Evolutionary conservation across 257 asterid genomes (phyloP), one percentile per base, ranked within the genome.

Genomic region (Solanum bulbocastanum): DNA sequence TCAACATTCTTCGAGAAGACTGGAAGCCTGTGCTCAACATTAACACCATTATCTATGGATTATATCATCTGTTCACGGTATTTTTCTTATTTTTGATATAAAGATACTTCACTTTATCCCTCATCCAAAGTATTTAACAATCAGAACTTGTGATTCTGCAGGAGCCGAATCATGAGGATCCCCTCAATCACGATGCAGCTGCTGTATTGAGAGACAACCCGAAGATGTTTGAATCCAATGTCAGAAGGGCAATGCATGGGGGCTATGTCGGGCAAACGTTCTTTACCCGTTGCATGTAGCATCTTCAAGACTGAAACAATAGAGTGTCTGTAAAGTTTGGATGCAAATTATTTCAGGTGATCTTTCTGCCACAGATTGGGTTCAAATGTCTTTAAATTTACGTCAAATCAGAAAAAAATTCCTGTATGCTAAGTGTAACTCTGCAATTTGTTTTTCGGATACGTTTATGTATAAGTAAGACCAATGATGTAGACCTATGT

Each of bases 131-230:
- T 79, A 36, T 71, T 79, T 86, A 88, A 62, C 94, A 42, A 91
- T 62, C 30, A 52, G 30, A 56, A 83, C 60, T 75, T 60, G 75
- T 25, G 71, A 76, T 42, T 42, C 37, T 85, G 68, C 95, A 97
- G 99, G 99, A 97, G 89, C 99, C 99, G 4, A 97, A 97, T 89
- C 97, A 95, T 4, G 98, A 96, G 93, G 99, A 97, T 89, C 99
- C 99, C 88, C 98, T 97, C 62, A 97, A 97, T 88, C 98, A 92
- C 46, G 98, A 97, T 4, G 99, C 99, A 56, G 99, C 99, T 85
- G 96, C 95, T 4, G 97, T 95, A 82, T 87, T 97, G 88, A 94
- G 98, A 90, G 98, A 97, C 87, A 95, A 95, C 92, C 98, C 98
- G 1, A 96, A 92, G 89, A 81, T 93, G 95, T 97, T 97, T 32